A percentile compares a stretch with the other conserved stretches of the same genome.
Conservation (phyloP, 1,284 basidiomycete genomes). For the Sanguinoderma infundibulare region DNA sequence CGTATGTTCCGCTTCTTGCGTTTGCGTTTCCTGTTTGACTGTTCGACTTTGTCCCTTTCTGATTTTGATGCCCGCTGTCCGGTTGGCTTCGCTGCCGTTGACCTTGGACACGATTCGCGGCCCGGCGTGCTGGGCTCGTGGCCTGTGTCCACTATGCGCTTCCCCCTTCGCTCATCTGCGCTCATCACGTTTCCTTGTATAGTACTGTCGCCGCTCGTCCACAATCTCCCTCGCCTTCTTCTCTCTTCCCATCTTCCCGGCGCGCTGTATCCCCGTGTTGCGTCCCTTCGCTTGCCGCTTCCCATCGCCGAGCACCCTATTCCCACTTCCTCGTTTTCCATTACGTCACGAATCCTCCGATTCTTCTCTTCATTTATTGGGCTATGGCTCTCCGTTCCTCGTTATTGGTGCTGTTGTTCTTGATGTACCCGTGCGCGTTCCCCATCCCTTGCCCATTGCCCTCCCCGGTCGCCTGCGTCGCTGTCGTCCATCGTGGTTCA, state of each 20-base stretch:
- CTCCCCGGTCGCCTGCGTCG: neutral
- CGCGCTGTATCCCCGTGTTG: neutral
- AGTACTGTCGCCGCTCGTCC: slow-evolving; percentile 2
- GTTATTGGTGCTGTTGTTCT: neutral
- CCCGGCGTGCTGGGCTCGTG: neutral
- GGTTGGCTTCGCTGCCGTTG: slow-evolving; percentile 1
- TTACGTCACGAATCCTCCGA: neutral
- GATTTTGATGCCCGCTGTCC: neutral
- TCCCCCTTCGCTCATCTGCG: neutral
- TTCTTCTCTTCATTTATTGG: neutral
- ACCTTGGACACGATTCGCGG: neutral
- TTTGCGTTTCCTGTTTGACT: neutral
- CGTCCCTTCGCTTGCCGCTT: neutral
- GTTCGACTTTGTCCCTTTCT: neutral
- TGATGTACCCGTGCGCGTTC: neutral
- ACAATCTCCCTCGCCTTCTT: neutral
- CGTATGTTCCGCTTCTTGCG: neutral
- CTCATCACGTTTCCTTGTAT: slow-evolving; percentile 2
- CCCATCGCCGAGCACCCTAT: neutral
- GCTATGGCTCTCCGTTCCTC: neutral
- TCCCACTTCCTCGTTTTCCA: neutral
- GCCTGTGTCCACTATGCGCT: slow-evolving; percentile 1
- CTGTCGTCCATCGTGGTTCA: too few species aligned
- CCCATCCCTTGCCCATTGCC: neutral
- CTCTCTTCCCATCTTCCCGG: neutral